phyloP scores from a whole-genome alignment of 2,329 filamentous ascomycete genomes.

The Sclerotinia minor region DNA sequence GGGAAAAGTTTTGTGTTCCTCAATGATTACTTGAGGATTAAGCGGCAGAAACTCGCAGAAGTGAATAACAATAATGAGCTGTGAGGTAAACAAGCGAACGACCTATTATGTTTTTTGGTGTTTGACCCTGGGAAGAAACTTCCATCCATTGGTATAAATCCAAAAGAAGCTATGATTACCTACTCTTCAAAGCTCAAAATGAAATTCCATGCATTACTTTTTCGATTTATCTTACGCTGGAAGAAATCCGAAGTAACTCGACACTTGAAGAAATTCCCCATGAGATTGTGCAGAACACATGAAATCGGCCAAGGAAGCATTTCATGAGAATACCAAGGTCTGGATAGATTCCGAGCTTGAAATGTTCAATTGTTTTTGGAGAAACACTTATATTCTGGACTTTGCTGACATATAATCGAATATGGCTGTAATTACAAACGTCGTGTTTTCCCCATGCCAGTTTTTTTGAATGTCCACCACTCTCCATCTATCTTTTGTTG shows the following conservation, averaged over 20 bases:
- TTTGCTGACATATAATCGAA: not conserved
- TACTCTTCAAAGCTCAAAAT: no score
- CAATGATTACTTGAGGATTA: no score
- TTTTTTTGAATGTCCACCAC: not conserved
- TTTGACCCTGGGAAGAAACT: not conserved
- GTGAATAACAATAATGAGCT: not conserved
- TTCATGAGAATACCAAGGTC: not conserved
- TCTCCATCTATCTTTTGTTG: not conserved
- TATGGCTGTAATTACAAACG: not conserved
- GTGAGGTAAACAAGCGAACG: not conserved
- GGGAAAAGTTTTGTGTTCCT: not conserved
- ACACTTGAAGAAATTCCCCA: not conserved
- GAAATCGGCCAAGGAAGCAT: not conserved
- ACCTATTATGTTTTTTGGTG: not conserved
- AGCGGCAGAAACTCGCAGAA: not conserved
- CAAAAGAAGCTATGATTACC: not conserved
- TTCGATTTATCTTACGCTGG: accelerated
- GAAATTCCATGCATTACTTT: no score
- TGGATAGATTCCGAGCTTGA: not conserved
- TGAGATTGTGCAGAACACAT: not conserved
- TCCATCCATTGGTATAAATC: not conserved
- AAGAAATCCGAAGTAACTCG: not conserved
- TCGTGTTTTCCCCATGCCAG: not conserved
- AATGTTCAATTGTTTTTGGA: not conserved
- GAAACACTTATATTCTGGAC: no score